Percentiles rank a stretch among this genome's conserved stretches.
These are phyloP conservation scores for Bassia scoparia DNA, from an alignment of 148 eudicot genomes.

Conservation along the genomic window DNA sequence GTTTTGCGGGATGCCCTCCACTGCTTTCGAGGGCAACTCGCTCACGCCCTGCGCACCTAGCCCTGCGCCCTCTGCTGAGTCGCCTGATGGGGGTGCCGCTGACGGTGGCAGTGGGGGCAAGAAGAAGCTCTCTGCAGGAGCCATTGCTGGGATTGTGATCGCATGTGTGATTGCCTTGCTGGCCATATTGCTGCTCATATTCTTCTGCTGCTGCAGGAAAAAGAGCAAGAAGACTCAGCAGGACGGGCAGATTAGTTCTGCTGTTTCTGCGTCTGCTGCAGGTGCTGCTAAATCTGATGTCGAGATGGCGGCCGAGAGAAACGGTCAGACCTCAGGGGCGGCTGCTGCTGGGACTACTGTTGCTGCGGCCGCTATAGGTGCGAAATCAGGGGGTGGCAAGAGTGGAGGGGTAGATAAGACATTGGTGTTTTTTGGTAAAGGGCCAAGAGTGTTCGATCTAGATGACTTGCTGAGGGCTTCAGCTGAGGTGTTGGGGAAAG, in stretches of 20 bases:
- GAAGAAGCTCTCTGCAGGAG: constrained; percentile 64
- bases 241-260: background rate
- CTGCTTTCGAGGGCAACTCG: constrained; percentile 51
- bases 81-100: background rate
- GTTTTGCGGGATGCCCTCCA: constrained; percentile 33
- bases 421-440: constrained; percentile 52
- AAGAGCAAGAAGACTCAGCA: constrained; percentile 1
- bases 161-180: constrained; percentile 50
- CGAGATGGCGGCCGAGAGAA: constrained; percentile 25
- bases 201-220: constrained; percentile 43
- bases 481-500: constrained; percentile 96
- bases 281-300: constrained; percentile 34
- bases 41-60: constrained; percentile 43
- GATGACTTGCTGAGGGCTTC: constrained; percentile 85
- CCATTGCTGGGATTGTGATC: constrained; percentile 70
- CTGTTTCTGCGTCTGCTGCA: background rate
- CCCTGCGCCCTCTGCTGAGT: background rate
- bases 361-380: constrained; percentile 13
- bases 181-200: constrained; percentile 30
- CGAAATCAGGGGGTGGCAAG: constrained; percentile 17
- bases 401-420: constrained; percentile 38
- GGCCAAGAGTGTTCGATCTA: constrained; percentile 51
- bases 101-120: constrained; percentile 10
- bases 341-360: background rate
- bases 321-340: constrained; percentile 8